phyloP scores from a whole-genome alignment of 352 stramenopile species.

The Peronosclerospora sorghi region DNA sequence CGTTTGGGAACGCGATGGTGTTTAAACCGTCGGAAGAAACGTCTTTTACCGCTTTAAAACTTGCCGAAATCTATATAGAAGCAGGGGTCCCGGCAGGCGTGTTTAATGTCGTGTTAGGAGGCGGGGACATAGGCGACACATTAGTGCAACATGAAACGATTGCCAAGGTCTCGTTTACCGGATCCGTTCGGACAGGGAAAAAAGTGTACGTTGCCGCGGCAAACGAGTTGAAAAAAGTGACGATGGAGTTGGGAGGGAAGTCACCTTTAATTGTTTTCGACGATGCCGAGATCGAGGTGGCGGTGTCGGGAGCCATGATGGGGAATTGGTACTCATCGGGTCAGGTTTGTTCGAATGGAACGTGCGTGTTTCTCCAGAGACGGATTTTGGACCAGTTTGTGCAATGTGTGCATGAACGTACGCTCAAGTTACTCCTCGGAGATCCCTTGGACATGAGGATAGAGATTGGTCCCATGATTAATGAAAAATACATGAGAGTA shows the following conservation, averaged over 20 bases:
- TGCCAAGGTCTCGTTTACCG: constrained; percentile 83
- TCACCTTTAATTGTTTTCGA: constrained; percentile 82
- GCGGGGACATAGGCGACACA: constrained; percentile 39
- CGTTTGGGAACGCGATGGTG: constrained; percentile 87
- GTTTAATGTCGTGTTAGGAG: constrained; percentile 73
- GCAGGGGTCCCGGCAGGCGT: constrained; percentile 61
- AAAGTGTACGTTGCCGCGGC: constrained; percentile 63
- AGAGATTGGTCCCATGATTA: constrained; percentile 84
- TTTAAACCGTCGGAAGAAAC: constrained; percentile 88
- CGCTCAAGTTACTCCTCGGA: constrained; percentile 62
- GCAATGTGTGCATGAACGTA: constrained; percentile 62
- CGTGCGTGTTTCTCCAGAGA: constrained; percentile 82
- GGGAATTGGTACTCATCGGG: constrained; percentile 83
- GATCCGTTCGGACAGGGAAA: constrained; percentile 56
- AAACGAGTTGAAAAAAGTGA: constrained; percentile 76
- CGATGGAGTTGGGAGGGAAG: constrained; percentile 87
- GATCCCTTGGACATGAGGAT: constrained; percentile 71
- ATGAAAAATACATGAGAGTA: constrained; percentile 62
- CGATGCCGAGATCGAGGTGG: constrained; percentile 73
- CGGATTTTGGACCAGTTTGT: constrained; percentile 80
- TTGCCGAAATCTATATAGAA: constrained; percentile 58
- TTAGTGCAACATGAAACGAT: constrained; percentile 44
- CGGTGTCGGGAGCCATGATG: constrained; percentile 73
- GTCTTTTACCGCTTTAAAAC: constrained; percentile 52
- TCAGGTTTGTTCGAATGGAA: constrained; percentile 87